Conservation (phyloP, 495 filamentous ascomycete species). For the Xylaria grammica region DNA sequence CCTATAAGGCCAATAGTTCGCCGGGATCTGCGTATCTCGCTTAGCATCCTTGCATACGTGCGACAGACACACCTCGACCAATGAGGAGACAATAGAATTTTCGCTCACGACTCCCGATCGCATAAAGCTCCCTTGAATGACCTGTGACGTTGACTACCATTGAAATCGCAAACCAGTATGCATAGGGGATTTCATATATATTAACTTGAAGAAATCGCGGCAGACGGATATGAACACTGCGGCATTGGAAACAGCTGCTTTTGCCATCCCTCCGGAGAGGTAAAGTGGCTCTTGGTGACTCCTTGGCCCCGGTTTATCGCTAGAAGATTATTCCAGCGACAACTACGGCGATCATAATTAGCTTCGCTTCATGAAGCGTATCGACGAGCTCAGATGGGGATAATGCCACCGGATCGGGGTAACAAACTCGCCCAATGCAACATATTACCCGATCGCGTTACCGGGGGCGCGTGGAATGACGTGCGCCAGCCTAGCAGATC, state of each 20-base stretch:
- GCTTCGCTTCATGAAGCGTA: constrained; percentile 9
- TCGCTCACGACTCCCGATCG: constrained; percentile 18
- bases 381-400: constrained; percentile 10
- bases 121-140: constrained; percentile 12
- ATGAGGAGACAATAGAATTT: constrained; percentile 17
- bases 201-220: not conserved
- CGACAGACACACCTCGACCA: constrained; percentile 15
- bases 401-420: not conserved
- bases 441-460: not conserved
- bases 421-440: constrained; percentile 5
- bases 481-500: constrained; percentile 16
- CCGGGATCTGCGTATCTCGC: constrained; percentile 18
- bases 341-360: constrained; percentile 6
- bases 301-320: constrained; percentile 9
- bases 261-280: not conserved
- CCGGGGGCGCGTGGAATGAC: constrained; percentile 10
- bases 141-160: constrained; percentile 16
- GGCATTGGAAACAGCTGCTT: not conserved
- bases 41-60: constrained; percentile 19
- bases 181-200: constrained; percentile 14
- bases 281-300: constrained; percentile 1
- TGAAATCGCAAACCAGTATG: not conserved
- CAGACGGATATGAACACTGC: not conserved
- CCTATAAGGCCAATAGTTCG: constrained; percentile 14
- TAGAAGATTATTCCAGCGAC: not conserved